phyloP scores from a whole-genome alignment of 441 rosid genomes.

The Erysimum pusillum region DNA sequence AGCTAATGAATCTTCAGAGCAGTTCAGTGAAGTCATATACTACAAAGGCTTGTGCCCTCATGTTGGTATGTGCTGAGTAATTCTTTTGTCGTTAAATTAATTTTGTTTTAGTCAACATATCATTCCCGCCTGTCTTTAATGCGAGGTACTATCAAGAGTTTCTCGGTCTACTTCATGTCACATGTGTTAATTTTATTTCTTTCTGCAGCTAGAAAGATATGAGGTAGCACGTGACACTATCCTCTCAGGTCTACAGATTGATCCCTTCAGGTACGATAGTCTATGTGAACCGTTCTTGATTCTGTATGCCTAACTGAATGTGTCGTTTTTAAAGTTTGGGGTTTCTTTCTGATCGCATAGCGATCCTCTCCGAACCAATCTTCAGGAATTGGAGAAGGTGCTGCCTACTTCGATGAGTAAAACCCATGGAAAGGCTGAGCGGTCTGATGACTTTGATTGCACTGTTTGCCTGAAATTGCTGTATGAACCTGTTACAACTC shows the following conservation, averaged over 20 bases:
- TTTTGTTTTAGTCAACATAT: constrained; percentile 9
- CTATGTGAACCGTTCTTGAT: constrained; percentile 16
- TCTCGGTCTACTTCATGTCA: constrained; percentile 26
- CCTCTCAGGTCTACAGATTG: constrained; percentile 89
- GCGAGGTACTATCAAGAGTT: constrained; percentile 17
- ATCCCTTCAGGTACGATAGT: constrained; percentile 81
- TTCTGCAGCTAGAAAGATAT: constrained; percentile 85
- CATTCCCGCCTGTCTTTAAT: constrained; percentile 1
- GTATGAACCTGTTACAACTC: constrained; percentile 88
- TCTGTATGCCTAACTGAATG: constrained; percentile 33
- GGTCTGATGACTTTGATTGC: constrained; percentile 91
- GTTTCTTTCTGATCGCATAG: constrained; percentile 68
- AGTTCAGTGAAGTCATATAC: constrained; percentile 66
- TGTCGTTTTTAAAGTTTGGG: constrained; percentile 40
- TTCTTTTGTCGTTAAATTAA: constrained; percentile 2
- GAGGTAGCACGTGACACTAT: constrained; percentile 77
- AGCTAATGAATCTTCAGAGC: constrained; percentile 62
- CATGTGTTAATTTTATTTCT: constrained; percentile 3
- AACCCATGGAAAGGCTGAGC: constrained; percentile 65
- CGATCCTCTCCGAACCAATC: constrained; percentile 78
- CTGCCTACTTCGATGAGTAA: constrained; percentile 48
- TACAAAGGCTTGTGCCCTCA: constrained; percentile 75
- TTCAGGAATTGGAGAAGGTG: constrained; percentile 67
- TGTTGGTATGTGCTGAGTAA: constrained; percentile 62
- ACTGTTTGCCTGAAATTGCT: constrained; percentile 91